Conservation (phyloP, 352 stramenopile genomes). For the Achlya hypogyna region DNA sequence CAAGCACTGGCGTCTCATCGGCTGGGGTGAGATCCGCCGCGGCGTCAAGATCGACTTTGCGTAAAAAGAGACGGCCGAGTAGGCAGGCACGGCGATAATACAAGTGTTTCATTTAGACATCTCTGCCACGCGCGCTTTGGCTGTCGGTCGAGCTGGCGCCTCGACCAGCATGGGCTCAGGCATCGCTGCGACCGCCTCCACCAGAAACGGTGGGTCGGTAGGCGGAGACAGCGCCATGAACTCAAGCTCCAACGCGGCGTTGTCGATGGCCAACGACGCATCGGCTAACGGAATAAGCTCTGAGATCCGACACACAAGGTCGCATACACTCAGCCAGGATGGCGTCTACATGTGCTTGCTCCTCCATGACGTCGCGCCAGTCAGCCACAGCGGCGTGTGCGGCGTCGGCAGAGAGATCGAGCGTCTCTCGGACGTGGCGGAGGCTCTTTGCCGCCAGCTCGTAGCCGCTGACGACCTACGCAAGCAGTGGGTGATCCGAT, state of each 20-base stretch:
- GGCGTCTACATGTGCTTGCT: background rate
- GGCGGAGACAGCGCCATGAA: background rate
- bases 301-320: background rate
- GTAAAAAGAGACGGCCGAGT: background rate
- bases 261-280: background rate
- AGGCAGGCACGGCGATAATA: background rate
- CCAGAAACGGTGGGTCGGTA: background rate
- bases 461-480: conserved; percentile 14
- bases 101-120: conserved; percentile 12
- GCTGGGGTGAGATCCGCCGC: conserved; percentile 98
- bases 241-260: conserved; percentile 8
- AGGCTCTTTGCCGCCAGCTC: conserved; percentile 11
- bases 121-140: background rate
- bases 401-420: background rate
- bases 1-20: conserved; percentile 99
- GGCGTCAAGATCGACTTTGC: conserved; percentile 92
- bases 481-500: background rate
- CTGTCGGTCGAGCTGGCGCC: background rate
- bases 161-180: background rate
- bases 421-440: background rate
- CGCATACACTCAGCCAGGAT: background rate
- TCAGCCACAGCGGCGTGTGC: background rate
- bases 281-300: background rate
- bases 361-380: conserved; percentile 9
- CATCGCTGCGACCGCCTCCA: background rate